phyloP scores from a whole-genome alignment of 2,329 filamentous ascomycete species.

The Cercospora sesami region DNA sequence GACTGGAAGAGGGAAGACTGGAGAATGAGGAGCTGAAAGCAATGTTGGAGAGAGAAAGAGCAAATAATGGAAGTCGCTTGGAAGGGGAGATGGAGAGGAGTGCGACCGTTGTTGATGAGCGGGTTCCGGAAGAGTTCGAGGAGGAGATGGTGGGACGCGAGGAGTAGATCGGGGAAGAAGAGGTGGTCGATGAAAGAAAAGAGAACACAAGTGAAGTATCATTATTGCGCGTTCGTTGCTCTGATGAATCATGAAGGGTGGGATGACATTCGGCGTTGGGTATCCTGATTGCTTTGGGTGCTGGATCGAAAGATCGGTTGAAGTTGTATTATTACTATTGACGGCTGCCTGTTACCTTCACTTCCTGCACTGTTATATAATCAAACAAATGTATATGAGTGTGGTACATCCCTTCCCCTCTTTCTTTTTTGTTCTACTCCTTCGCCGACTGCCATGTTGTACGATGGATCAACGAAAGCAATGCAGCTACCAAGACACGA shows the following conservation, averaged over 20 bases:
- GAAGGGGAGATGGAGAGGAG: not conserved
- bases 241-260: not conserved
- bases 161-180: not conserved
- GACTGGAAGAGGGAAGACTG: constrained; percentile 71
- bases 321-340: not conserved
- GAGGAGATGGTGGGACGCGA: not conserved
- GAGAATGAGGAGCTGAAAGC: constrained; percentile 71
- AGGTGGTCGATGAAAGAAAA: not conserved
- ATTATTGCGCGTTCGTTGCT: not conserved
- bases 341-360: not conserved
- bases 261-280: not conserved
- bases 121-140: not conserved
- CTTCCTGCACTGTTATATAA: not conserved
- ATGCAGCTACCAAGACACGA: not conserved
- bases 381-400: not conserved
- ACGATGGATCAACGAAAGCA: not conserved
- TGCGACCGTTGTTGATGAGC: not conserved
- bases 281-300: not conserved
- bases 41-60: constrained; percentile 57
- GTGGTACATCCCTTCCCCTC: not conserved
- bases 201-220: not conserved
- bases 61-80: not conserved
- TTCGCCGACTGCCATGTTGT: too few species aligned
- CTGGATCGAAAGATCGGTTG: not conserved
- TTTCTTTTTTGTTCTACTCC: not conserved